Evolutionary conservation across 352 stramenopile species (phyloP), one percentile per base, ranked within the genome.

Genomic region (Globisporangium okanoganense): DNA sequence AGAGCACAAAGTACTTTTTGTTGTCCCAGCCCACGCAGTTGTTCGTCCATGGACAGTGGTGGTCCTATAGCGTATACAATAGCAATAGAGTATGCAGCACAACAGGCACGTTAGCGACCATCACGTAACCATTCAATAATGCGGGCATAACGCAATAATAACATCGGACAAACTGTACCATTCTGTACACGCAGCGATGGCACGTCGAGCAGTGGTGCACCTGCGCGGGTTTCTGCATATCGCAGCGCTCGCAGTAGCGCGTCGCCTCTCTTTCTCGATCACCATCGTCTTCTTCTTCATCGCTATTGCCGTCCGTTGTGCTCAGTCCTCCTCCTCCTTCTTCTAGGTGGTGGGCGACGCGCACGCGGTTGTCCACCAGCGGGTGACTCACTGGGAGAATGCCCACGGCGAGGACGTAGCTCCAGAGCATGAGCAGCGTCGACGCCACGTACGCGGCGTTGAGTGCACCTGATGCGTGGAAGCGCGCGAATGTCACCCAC

Each of bases 1-100:
- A 93, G 44, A 93, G 79, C 61, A 93, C 36, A 55, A 93, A 93
- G 68, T 73, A 81, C 70, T 92, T 94, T 58, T 95, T 92, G 70
- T 92, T 95, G 67, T 69, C 78, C 71, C 71, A 88, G 7, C 77
- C 86, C n/a, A 95, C 80, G 69, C 86, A 95, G 62, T 94, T 95
- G 65, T 72, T 82, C 4, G 77, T 92, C 86, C 84, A 95, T 56
- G 86, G 84, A 50, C 85, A 94, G 59, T 94, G 86, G 57, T 95
- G 85, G 59, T 95, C 82, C 72, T 80, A 40, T 27, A 24, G 29
- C 29, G 6, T 33, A n/a, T n/a, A n/a, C n/a, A 16, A 41, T 41
- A 16, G 35, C 10, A 2, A 13, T 16, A 44, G 6, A 7, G n/a
- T 12, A 33, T 2, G 3, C 16, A 43, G 3, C 38, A 41, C 12